These are phyloP conservation scores for Stentor coeruleus DNA, from an alignment of 73 alveolate species.

Conservation along the genomic window DNA sequence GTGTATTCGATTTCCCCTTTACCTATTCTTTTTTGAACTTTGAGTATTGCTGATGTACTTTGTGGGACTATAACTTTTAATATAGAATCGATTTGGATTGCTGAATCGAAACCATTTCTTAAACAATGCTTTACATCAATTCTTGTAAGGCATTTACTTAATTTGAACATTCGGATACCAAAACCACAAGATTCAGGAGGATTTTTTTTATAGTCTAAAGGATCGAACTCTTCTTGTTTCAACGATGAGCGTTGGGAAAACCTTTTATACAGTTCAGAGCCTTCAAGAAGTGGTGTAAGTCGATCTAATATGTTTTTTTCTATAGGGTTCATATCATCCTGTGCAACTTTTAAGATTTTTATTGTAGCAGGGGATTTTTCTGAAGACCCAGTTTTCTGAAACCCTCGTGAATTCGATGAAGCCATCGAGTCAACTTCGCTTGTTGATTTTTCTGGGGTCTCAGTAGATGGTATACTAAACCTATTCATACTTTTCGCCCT, in stretches of 20 bases:
- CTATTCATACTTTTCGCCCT: not conserved
- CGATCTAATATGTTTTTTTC: constrained; percentile 29
- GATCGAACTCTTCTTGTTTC: constrained; percentile 56
- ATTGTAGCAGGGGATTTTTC: not conserved
- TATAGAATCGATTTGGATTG: constrained; percentile 39
- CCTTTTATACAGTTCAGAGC: constrained; percentile 55
- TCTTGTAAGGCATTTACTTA: constrained; percentile 37
- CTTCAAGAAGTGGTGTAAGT: constrained; percentile 51
- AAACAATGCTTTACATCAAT: constrained; percentile 36
- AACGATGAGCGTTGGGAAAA: constrained; percentile 38
- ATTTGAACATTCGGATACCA: constrained; percentile 46
- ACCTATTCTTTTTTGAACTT: constrained; percentile 36
- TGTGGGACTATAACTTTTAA: constrained; percentile 52
- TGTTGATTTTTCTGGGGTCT: not conserved
- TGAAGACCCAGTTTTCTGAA: not conserved
- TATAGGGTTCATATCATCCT: not conserved
- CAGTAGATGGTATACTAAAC: not conserved
- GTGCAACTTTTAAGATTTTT: not conserved
- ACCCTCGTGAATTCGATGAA: not conserved
- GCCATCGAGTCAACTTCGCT: not conserved
- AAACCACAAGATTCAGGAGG: constrained; percentile 71
- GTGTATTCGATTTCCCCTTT: not conserved
- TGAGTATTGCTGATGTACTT: constrained; percentile 54
- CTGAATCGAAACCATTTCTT: constrained; percentile 43
- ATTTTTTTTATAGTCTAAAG: constrained; percentile 38